A percentile compares a stretch with the other conserved stretches of the same genome.
phyloP scores from a whole-genome alignment of 352 stramenopile genomes.

The Phytophthora sansomeana region DNA sequence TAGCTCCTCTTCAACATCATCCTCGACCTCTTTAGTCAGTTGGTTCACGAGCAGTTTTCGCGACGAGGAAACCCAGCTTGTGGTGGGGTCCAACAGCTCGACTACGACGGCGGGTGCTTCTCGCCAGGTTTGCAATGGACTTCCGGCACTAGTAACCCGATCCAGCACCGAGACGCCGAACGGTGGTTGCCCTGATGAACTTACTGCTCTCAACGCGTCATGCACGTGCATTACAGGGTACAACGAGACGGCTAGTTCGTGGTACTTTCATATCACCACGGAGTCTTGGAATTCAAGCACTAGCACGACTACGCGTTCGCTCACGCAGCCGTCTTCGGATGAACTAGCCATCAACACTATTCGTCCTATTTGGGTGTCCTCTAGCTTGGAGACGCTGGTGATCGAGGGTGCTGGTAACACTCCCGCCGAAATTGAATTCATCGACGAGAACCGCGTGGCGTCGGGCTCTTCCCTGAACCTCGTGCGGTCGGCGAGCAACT shows the following conservation, averaged over 20 bases:
- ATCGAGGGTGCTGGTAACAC: constrained; percentile 27
- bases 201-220: constrained; percentile 47
- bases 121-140: constrained; percentile 38
- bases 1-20: constrained; percentile 16
- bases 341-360: constrained; percentile 37
- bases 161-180: constrained; percentile 40
- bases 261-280: constrained; percentile 37
- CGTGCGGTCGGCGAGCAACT: constrained; percentile 33
- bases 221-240: constrained; percentile 52
- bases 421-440: constrained; percentile 33
- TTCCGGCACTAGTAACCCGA: constrained; percentile 42
- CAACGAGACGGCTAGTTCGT: constrained; percentile 28
- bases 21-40: constrained; percentile 25
- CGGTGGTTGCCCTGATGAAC: constrained; percentile 41
- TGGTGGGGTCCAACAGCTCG: constrained; percentile 24
- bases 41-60: constrained; percentile 44
- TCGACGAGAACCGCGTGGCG: constrained; percentile 36
- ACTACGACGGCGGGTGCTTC: not conserved
- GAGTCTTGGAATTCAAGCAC: constrained; percentile 28
- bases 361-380: constrained; percentile 42
- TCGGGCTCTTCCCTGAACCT: constrained; percentile 28
- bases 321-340: constrained; percentile 34
- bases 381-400: constrained; percentile 36
- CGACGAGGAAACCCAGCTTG: constrained; percentile 47
- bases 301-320: constrained; percentile 18